Evolutionary conservation across 768 basidiomycete genomes (phyloP).

Genomic region (Boletus rubroflammeus): DNA sequence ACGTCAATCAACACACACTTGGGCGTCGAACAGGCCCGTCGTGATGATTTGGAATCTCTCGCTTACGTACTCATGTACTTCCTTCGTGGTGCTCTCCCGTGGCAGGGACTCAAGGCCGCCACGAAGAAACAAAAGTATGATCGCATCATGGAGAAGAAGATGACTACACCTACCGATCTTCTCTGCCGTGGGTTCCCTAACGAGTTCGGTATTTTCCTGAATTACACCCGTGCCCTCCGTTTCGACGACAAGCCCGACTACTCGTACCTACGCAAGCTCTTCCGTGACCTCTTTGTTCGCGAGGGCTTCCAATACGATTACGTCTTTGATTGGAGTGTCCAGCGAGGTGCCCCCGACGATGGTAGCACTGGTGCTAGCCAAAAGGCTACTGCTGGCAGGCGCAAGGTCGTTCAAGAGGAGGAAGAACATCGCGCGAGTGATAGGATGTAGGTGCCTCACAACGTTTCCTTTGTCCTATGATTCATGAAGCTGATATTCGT

Average conservation of each 20-base stretch:
- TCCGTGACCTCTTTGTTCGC: conserved; percentile 95
- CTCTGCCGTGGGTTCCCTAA: conserved; percentile 99
- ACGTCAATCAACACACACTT: conserved; percentile 99
- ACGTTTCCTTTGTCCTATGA: conserved; percentile 12
- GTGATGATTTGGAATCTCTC: conserved; percentile 96
- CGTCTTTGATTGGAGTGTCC: conserved; percentile 98
- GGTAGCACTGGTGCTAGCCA: conserved; percentile 54
- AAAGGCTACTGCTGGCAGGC: conserved; percentile 59
- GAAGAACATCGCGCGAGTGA: conserved; percentile 81
- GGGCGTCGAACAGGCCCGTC: conserved; percentile 96
- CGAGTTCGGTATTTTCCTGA: conserved; percentile 98
- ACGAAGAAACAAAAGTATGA: conserved; percentile 99
- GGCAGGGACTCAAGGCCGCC: conserved; percentile 99
- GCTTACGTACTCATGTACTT: conserved; percentile 99
- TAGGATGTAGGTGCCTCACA: conserved; percentile 61
- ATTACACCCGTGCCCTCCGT: conserved; percentile 97
- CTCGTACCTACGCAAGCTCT: conserved; percentile 98
- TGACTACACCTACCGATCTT: conserved; percentile 96
- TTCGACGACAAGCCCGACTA: conserved; percentile 99
- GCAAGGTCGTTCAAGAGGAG: conserved; percentile 83
- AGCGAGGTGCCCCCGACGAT: conserved; percentile 69
- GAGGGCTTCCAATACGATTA: conserved; percentile 99
- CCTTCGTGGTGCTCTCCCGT: conserved; percentile 95
- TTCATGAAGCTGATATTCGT: conserved; percentile 13
- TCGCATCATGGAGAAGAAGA: conserved; percentile 99